Conservation (phyloP, 2,329 filamentous ascomycete species). For the Coniochaeta ligniaria region DNA sequence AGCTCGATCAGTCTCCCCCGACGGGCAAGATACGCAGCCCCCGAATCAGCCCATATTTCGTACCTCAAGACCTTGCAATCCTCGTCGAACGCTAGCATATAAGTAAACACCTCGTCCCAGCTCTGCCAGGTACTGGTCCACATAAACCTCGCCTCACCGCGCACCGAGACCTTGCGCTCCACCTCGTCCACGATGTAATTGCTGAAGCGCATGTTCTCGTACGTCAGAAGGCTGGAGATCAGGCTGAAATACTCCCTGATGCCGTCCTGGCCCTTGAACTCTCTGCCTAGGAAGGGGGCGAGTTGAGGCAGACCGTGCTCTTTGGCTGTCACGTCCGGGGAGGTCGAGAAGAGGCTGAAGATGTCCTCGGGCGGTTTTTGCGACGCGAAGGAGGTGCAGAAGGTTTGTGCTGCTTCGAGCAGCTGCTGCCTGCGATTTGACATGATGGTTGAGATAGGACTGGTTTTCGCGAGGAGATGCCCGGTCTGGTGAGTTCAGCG, state of each 20-base stretch:
- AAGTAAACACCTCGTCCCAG: conserved; percentile 28
- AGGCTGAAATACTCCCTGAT: conserved; percentile 19
- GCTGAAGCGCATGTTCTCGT: conserved; percentile 21
- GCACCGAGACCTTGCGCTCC: conserved; percentile 18
- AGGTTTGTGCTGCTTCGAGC: conserved; percentile 20
- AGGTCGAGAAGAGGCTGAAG: conserved; percentile 20
- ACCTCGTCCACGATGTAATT: conserved; percentile 18
- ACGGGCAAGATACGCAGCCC: conserved; percentile 41
- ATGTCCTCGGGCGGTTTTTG: conserved; percentile 16
- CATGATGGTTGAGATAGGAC: neutral
- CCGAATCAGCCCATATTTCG: conserved; percentile 30
- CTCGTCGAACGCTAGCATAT: conserved; percentile 22
- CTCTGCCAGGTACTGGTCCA: conserved; percentile 21
- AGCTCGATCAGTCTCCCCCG: conserved; percentile 32
- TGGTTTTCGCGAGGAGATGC: neutral
- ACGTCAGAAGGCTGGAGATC: conserved; percentile 16
- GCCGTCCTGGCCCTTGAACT: conserved; percentile 21
- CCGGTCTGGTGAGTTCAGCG: neutral
- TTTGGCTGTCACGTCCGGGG: conserved; percentile 14
- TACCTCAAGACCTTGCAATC: conserved; percentile 19
- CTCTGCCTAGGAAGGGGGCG: conserved; percentile 25
- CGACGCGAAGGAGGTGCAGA: conserved; percentile 24
- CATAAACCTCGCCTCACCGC: conserved; percentile 23
- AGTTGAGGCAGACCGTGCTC: conserved; percentile 26
- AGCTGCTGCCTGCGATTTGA: conserved; percentile 15